Base-by-base conservation (phyloP, 371 early-diverging fungal species). In the Sporodiniella umbellata region DNA sequence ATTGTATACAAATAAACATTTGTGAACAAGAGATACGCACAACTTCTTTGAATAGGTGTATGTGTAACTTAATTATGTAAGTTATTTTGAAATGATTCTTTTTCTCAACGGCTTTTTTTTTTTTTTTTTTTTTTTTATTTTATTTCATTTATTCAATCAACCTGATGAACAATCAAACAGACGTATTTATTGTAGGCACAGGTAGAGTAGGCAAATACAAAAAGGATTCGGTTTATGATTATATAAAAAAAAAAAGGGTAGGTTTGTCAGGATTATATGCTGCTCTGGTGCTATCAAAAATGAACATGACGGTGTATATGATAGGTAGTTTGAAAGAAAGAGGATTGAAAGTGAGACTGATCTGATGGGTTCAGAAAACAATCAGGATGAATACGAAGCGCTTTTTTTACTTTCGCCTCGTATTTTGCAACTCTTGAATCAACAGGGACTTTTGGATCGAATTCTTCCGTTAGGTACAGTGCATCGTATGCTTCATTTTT, bases 131-230 rank as follows among this genome's bases (percentile, higher is more conserved):
- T 35, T 53, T 38, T 53, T 25, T 24, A 14, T 19, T 25, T 24
- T n/a, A 8, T 45, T 45, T 23, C 33, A 26, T 51, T 40, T 45
- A 22, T 30, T 44, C 53, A 56, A 44, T 42, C 21, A 40, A 25
- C 23, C 38, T 48, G 43, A 47, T 40, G 40, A 40, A 21, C 12
- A 18, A 45, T 23, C 54, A 62, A 39, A 60, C 58, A 12, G 72
- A 71, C 30, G 61, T 71, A 10, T 55, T 71, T 31, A 68, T 71
- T 52, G 51, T 64, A 45, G 72, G 72, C 47, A 64, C 68, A 45
- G 72, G 72, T 71, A 62, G 24, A 25, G 18, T 54, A 24, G 17
- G 19, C 42, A n/a, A 11, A 24, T 35, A 24, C 45, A 7, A 7
- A 10, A 28, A 7, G 10, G 4, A 33, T 14, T 45, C 14, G 17